These are phyloP conservation scores for Dictyostelium purpureum DNA, from an alignment of 78 protist genomes.

Conservation along the genomic window DNA sequence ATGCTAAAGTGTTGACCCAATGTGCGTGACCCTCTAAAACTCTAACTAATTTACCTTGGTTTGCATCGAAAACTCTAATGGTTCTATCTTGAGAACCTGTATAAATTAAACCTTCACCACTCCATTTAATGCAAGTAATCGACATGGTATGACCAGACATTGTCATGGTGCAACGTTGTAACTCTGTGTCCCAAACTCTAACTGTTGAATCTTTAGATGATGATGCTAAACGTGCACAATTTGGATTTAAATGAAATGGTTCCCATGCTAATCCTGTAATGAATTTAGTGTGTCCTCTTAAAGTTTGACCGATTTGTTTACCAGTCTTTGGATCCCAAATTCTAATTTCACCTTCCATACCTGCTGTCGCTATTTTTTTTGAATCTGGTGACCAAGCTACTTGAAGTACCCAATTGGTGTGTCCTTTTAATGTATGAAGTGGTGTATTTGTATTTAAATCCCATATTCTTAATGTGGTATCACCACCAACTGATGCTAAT, in stretches of 20 bases:
- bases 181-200: conserved; percentile 91
- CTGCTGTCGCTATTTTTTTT: conserved; percentile 91
- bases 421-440: conserved; percentile 85
- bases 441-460: conserved; percentile 94
- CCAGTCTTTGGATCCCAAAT: conserved; percentile 91
- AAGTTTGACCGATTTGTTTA: conserved; percentile 11
- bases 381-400: conserved; percentile 96
- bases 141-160: conserved; percentile 92
- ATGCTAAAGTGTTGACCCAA: conserved; percentile 98
- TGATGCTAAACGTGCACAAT: conserved; percentile 84
- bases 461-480: conserved; percentile 96
- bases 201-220: conserved; percentile 94
- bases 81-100: conserved; percentile 96
- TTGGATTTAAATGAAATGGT: conserved; percentile 94
- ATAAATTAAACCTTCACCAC: conserved; percentile 96
- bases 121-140: conserved; percentile 97
- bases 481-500: conserved; percentile 94
- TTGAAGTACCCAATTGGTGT: conserved; percentile 93
- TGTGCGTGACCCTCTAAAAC: conserved; percentile 97
- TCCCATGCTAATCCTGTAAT: conserved; percentile 96
- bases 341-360: conserved; percentile 85
- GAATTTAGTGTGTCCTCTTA: conserved; percentile 89
- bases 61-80: conserved; percentile 90
- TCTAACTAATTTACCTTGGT: conserved; percentile 79
- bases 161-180: conserved; percentile 30